phyloP scores from a whole-genome alignment of 306 rosid genomes.

The Dalbergia cultrata region DNA sequence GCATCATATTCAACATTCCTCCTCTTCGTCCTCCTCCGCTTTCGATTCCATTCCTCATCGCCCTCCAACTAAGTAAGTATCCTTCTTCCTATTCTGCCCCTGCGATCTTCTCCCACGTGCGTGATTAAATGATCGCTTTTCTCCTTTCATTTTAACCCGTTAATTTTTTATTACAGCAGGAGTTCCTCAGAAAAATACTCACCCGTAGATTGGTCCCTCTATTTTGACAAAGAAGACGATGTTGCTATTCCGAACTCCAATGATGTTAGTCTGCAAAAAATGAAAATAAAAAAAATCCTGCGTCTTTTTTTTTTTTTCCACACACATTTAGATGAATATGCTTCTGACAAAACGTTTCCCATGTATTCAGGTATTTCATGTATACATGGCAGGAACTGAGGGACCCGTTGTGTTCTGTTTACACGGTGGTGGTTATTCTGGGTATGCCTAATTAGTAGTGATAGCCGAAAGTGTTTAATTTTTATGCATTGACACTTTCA shows the following conservation, averaged over 20 bases:
- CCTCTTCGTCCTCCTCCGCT: constrained; percentile 67
- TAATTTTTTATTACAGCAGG: constrained; percentile 48
- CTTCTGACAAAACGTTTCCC: constrained; percentile 25
- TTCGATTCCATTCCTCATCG: constrained; percentile 81
- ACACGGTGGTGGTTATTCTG: constrained; percentile 97
- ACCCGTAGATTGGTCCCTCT: constrained; percentile 73
- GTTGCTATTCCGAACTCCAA: constrained; percentile 69
- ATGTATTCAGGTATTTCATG: constrained; percentile 86
- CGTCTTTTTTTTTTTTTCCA: not conserved
- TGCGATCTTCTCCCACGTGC: constrained; percentile 24
- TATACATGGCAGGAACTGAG: constrained; percentile 92
- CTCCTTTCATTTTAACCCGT: not conserved
- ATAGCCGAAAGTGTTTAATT: not conserved
- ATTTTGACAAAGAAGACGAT: constrained; percentile 81
- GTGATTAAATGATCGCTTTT: not conserved
- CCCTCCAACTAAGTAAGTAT: constrained; percentile 71
- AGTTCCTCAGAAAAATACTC: constrained; percentile 67
- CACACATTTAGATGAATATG: not conserved
- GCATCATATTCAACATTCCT: constrained; percentile 43
- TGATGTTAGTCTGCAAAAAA: constrained; percentile 60
- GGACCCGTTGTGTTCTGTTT: constrained; percentile 95
- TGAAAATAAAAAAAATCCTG: too few species aligned
- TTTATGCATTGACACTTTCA: too few species aligned
- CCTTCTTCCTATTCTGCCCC: not conserved
- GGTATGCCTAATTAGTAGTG: constrained; percentile 59